A percentile compares a stretch with the other conserved stretches of the same genome.
Conservation (phyloP, 192 early-diverging fungal species). For the Pilaira anomala region DNA sequence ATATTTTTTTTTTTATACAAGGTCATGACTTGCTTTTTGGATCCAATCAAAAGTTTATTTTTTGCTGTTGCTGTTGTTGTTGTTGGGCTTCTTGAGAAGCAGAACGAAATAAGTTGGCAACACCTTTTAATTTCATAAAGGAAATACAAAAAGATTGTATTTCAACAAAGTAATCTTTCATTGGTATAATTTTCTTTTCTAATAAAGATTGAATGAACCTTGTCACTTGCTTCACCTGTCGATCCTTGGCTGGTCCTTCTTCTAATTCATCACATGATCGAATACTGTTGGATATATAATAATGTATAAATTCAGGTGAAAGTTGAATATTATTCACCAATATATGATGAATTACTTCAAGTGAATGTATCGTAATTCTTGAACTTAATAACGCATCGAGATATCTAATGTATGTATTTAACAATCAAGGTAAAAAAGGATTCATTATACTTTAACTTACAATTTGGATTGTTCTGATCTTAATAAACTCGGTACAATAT, state of each 20-base stretch:
- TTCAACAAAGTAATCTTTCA: slow-evolving; percentile 16
- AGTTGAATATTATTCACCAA: background rate
- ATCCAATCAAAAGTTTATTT: background rate
- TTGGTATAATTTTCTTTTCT: slow-evolving; percentile 6
- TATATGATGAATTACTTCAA: slow-evolving; percentile 16
- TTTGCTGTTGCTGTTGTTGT: background rate
- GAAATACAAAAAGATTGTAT: slow-evolving; percentile 17
- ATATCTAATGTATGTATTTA: slow-evolving; percentile 12
- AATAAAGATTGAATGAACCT: slow-evolving; percentile 22
- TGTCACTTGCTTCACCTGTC: slow-evolving; percentile 17
- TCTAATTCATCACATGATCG: slow-evolving; percentile 9
- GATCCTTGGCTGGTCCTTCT: background rate
- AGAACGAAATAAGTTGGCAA: background rate
- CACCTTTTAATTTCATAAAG: slow-evolving; percentile 6
- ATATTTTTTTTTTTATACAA: background rate
- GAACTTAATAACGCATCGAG: slow-evolving; percentile 9
- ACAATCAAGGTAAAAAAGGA: background rate
- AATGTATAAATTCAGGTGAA: slow-evolving; percentile 7
- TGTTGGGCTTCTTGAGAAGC: background rate
- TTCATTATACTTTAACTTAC: background rate
- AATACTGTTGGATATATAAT: slow-evolving; percentile 16
- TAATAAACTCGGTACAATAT: slow-evolving; percentile 7
- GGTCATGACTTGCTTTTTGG: background rate
- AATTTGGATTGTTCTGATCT: background rate
- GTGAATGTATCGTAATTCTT: slow-evolving; percentile 3